A percentile compares a stretch with the other conserved stretches of the same genome.
These are phyloP conservation scores for Carallia pectinifolia DNA, from an alignment of 345 rosid species.

Conservation along the genomic window DNA sequence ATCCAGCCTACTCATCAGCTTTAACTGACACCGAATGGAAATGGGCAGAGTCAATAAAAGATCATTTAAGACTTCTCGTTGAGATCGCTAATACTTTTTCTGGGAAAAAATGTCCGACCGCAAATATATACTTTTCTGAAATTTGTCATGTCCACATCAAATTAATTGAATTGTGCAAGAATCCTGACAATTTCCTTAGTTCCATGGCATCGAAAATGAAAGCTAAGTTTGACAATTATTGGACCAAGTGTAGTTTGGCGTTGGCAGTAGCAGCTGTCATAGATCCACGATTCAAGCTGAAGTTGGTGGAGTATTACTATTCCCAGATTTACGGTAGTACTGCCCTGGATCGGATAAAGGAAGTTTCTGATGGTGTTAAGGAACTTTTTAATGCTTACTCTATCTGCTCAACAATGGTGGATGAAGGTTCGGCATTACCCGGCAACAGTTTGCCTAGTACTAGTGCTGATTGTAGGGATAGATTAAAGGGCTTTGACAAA, in stretches of 20 bases:
- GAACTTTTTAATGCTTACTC: conserved; percentile 84
- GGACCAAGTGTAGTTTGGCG: conserved; percentile 89
- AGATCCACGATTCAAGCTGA: conserved; percentile 95
- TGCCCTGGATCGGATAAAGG: conserved; percentile 77
- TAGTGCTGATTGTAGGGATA: conserved; percentile 57
- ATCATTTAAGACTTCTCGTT: conserved; percentile 57
- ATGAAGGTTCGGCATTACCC: conserved; percentile 74
- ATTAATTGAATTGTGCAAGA: conserved; percentile 89
- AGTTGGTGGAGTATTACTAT: conserved; percentile 89
- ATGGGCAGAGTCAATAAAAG: conserved; percentile 52
- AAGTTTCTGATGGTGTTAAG: conserved; percentile 71
- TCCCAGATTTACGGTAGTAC: conserved; percentile 92
- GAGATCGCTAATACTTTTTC: conserved; percentile 61
- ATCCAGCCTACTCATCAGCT: conserved; percentile 46
- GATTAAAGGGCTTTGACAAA: conserved; percentile 85
- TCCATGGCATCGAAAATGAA: conserved; percentile 74
- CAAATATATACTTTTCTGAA: conserved; percentile 82
- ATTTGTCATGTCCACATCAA: conserved; percentile 82
- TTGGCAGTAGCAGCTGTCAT: conserved; percentile 84
- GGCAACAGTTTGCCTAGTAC: conserved; percentile 65
- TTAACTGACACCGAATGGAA: conserved; percentile 81
- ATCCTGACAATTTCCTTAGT: conserved; percentile 58
- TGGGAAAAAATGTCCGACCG: conserved; percentile 63
- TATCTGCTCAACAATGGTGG: conserved; percentile 68
- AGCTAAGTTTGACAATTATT: conserved; percentile 71